These are phyloP conservation scores for Limnomonas spitsbergensis DNA, from an alignment of 139 green algal genomes.

Conservation along the genomic window DNA sequence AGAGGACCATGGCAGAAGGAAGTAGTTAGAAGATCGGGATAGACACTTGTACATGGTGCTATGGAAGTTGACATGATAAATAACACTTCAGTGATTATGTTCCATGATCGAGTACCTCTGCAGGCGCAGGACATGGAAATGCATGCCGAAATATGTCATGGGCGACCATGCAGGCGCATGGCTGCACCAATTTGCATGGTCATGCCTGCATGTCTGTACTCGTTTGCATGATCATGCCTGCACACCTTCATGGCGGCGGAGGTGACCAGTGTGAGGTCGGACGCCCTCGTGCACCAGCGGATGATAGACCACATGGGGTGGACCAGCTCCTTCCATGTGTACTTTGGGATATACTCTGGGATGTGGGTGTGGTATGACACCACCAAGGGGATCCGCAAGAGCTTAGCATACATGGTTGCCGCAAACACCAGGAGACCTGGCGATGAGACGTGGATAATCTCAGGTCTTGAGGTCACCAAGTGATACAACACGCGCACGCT, in stretches of 20 bases:
- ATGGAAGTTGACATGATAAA: too few relatives aligned
- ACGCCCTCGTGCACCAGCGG: conserved; percentile 69
- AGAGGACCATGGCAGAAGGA: too few relatives aligned
- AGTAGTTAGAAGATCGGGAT: too few relatives aligned
- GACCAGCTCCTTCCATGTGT: conserved; percentile 64
- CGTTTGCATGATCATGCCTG: too few relatives aligned
- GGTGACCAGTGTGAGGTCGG: conserved; percentile 75
- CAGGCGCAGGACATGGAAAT: too few relatives aligned
- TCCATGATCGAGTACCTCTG: too few relatives aligned
- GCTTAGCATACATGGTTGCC: conserved; percentile 83
- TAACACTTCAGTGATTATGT: too few relatives aligned
- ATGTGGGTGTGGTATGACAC: conserved; percentile 98
- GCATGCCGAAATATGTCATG: too few relatives aligned
- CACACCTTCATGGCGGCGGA: conserved; percentile 59
- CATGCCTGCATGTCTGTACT: too few relatives aligned
- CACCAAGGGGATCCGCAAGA: conserved; percentile 84
- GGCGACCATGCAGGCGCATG: too few relatives aligned
- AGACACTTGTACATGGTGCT: too few relatives aligned
- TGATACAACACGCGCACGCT: conserved; percentile 51
- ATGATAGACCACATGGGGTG: conserved; percentile 89
- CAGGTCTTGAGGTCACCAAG: conserved; percentile 44
- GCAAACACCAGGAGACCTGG: conserved; percentile 71
- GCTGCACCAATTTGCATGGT: too few relatives aligned
- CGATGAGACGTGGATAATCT: conserved; percentile 79
- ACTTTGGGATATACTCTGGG: conserved; percentile 87